Evolutionary conservation across 176 grass and related monocot species (phyloP).

Genomic region (Carex scoparia): DNA sequence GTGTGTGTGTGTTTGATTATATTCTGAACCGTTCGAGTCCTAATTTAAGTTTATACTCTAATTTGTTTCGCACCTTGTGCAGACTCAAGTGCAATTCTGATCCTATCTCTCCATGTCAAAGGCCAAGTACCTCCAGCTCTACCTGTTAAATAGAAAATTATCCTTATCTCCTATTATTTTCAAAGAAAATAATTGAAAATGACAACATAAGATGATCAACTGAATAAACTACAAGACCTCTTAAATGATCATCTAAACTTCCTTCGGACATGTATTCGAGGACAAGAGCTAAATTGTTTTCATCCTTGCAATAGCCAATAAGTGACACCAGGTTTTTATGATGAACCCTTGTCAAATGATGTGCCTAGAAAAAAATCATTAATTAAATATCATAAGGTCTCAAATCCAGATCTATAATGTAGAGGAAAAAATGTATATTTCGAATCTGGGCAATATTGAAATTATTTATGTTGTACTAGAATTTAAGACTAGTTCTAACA

Average conservation of each 20-base stretch:
- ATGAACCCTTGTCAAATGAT: constrained; percentile 51
- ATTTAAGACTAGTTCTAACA: background rate
- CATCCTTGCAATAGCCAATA: constrained; percentile 70
- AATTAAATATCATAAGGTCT: background rate
- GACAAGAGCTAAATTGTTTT: constrained; percentile 46
- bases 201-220: background rate
- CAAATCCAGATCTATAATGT: background rate
- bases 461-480: background rate
- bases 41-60: background rate
- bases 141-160: constrained; percentile 12
- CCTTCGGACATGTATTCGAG: constrained; percentile 71
- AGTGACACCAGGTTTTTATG: constrained; percentile 56
- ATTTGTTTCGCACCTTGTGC: constrained; percentile 40
- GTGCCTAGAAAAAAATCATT: constrained; percentile 31
- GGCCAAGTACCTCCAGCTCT: background rate
- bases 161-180: background rate
- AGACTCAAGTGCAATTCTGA: constrained; percentile 38
- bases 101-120: constrained; percentile 40
- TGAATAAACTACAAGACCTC: constrained; percentile 20
- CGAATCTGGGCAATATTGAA: background rate
- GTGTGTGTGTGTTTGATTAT: too few relatives aligned
- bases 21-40: background rate
- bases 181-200: background rate
- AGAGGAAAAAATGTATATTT: background rate
- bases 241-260: constrained; percentile 43